phyloP scores from a whole-genome alignment of 2,329 filamentous ascomycete genomes.

The Sclerotinia sclerotiorum region DNA sequence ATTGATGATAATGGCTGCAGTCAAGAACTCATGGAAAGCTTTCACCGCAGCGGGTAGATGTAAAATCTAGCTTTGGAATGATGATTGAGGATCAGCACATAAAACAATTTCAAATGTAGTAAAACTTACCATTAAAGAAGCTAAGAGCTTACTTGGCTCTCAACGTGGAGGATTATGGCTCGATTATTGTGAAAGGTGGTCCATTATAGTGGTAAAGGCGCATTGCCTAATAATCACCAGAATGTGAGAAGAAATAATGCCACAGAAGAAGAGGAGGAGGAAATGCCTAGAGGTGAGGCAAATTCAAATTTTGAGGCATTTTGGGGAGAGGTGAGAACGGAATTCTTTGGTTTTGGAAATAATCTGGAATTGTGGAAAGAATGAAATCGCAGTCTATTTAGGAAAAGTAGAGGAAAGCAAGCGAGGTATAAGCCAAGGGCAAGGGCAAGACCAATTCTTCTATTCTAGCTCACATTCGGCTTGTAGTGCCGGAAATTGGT shows the following conservation, averaged over 20 bases:
- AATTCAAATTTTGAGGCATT: neutral
- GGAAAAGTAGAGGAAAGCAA: neutral
- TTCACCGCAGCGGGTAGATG: too few species aligned
- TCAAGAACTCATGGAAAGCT: too few species aligned
- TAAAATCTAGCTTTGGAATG: neutral
- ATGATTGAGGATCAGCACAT: neutral
- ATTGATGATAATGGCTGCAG: neutral
- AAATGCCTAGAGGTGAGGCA: neutral
- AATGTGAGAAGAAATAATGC: neutral
- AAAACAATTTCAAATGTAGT: neutral
- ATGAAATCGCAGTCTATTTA: neutral
- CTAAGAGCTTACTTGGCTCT: neutral
- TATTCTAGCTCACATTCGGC: neutral
- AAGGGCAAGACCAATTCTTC: constrained; percentile 4
- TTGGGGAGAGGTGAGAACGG: neutral
- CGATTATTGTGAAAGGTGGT: too few species aligned
- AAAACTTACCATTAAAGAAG: neutral
- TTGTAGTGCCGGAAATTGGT: neutral
- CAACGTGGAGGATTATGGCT: neutral
- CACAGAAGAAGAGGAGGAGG: too few species aligned
- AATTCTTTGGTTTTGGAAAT: neutral
- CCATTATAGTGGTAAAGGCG: neutral
- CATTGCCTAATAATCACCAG: neutral
- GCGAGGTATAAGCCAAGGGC: neutral
- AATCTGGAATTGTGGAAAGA: neutral